A percentile compares a stretch with the other conserved stretches of the same genome.
Conservation (phyloP, 2,329 filamentous ascomycete species). For the Paracorniculantispora psalliotae region DNA sequence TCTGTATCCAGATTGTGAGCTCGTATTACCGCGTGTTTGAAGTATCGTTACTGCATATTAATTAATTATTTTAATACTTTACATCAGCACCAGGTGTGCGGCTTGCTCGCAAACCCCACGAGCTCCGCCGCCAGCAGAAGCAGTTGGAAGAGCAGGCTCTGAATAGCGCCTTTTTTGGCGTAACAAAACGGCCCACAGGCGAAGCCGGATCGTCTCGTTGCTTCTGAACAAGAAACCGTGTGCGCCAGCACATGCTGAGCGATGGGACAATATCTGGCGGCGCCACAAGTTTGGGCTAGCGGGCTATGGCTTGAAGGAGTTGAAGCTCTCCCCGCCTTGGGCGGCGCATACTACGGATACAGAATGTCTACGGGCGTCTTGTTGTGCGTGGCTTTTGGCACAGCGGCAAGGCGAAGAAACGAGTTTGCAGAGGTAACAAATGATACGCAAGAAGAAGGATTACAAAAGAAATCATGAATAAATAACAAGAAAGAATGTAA, state of each 20-base stretch:
- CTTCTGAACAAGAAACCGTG: neutral
- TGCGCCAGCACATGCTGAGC: neutral
- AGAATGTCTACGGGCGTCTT: neutral
- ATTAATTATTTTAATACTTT: no score
- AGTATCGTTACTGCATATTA: neutral
- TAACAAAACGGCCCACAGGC: no score
- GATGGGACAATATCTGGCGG: slow-evolving; percentile 2
- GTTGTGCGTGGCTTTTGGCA: neutral
- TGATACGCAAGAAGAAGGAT: neutral
- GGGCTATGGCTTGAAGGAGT: neutral
- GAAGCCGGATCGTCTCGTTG: slow-evolving; percentile 4
- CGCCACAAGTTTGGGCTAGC: slow-evolving; percentile 9
- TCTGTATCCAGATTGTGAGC: neutral
- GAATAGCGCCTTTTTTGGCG: neutral
- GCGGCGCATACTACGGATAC: neutral
- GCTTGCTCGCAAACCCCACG: neutral
- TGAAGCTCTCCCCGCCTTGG: neutral
- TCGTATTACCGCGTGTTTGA: neutral
- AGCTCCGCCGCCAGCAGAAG: neutral
- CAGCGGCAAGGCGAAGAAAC: neutral
- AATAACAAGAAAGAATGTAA: neutral
- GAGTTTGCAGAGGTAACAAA: neutral
- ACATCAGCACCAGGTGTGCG: neutral
- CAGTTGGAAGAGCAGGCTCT: neutral
- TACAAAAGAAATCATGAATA: neutral